These are phyloP conservation scores for Penicillium sp. DNA, from an alignment of 2,329 filamentous ascomycete species.

Conservation along the genomic window DNA sequence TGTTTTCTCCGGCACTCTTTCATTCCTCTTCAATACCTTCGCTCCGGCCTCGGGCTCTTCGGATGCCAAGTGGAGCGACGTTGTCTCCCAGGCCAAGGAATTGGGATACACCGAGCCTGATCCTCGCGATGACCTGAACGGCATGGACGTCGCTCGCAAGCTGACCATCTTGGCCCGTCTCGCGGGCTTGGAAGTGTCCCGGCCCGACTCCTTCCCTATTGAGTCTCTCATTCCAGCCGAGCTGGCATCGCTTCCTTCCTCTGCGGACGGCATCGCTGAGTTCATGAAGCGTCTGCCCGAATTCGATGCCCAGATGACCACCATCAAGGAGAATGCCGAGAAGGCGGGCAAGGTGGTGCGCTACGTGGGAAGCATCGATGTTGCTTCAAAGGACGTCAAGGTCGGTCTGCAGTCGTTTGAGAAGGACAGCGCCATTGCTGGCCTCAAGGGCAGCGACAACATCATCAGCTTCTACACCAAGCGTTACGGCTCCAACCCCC, in stretches of 20 bases:
- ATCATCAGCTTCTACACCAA: slow-evolving; percentile 98
- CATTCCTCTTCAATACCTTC: slow-evolving; percentile 97
- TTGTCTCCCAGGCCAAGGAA: slow-evolving; percentile 85
- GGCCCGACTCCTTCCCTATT: slow-evolving; percentile 83
- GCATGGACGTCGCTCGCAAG: slow-evolving; percentile 88
- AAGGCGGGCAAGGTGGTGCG: slow-evolving; percentile 85
- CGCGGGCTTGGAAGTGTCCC: slow-evolving; percentile 72
- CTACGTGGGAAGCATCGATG: slow-evolving; percentile 89
- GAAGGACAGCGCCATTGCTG: slow-evolving; percentile 81
- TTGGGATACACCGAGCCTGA: slow-evolving; percentile 89
- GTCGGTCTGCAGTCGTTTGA: slow-evolving; percentile 90
- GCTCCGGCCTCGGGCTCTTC: slow-evolving; percentile 65
- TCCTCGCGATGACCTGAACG: slow-evolving; percentile 79
- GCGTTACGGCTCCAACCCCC: slow-evolving; percentile 81
- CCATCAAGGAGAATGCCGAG: slow-evolving; percentile 71
- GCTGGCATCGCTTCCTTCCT: slow-evolving; percentile 64
- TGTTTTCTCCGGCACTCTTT: slow-evolving; percentile 96
- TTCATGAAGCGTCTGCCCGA: slow-evolving; percentile 74
- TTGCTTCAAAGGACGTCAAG: slow-evolving; percentile 70
- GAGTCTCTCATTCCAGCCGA: slow-evolving; percentile 86
- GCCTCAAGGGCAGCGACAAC: slow-evolving; percentile 94
- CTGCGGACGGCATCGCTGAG: slow-evolving; percentile 59
- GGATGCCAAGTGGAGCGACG: slow-evolving; percentile 73
- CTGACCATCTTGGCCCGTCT: slow-evolving; percentile 91
- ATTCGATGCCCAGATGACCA: slow-evolving; percentile 87